A percentile compares a stretch with the other conserved stretches of the same genome.
phyloP scores from a whole-genome alignment of 1,284 basidiomycete genomes.

The Malassezia japonica region DNA sequence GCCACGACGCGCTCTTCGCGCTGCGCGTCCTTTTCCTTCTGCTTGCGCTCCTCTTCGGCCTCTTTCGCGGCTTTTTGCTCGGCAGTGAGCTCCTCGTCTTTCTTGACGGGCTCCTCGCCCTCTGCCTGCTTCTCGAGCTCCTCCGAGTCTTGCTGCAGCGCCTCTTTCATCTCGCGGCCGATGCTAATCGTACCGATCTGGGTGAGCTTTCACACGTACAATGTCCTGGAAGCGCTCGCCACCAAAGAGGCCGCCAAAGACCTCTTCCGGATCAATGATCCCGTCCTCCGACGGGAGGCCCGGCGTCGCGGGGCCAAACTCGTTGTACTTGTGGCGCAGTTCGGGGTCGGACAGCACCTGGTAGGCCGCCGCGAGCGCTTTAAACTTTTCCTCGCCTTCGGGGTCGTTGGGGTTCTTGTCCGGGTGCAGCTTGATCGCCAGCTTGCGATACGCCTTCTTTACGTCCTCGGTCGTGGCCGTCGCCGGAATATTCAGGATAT shows the following conservation, averaged over 20 bases:
- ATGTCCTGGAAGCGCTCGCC: slow-evolving; percentile 73
- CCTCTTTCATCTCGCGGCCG: slow-evolving; percentile 94
- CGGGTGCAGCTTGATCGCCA: slow-evolving; percentile 74
- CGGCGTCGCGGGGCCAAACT: slow-evolving; percentile 53
- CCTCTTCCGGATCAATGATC: slow-evolving; percentile 66
- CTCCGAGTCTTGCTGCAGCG: slow-evolving; percentile 81
- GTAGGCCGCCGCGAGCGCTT: slow-evolving; percentile 55
- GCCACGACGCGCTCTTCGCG: slow-evolving; percentile 70
- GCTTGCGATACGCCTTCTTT: slow-evolving; percentile 88
- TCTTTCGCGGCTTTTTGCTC: slow-evolving; percentile 73
- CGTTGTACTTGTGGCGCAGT: slow-evolving; percentile 62
- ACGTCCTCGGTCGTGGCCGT: slow-evolving; percentile 72
- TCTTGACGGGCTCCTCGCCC: slow-evolving; percentile 1
- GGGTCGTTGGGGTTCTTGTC: slow-evolving; percentile 85
- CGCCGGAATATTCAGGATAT: slow-evolving; percentile 65
- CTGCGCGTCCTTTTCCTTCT: slow-evolving; percentile 70
- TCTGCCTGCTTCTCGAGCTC: slow-evolving; percentile 49
- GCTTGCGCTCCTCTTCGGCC: slow-evolving; percentile 56
- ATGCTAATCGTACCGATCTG: slow-evolving; percentile 67
- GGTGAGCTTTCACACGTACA: slow-evolving; percentile 12
- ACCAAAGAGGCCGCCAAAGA: slow-evolving; percentile 58
- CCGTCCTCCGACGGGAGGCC: slow-evolving; percentile 43
- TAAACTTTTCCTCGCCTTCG: slow-evolving; percentile 67
- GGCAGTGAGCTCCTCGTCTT: slow-evolving; percentile 56
- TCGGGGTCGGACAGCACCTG: slow-evolving; percentile 66